These are phyloP conservation scores for Trypanosoma avium DNA, from an alignment of 208 protist species.

Conservation along the genomic window DNA sequence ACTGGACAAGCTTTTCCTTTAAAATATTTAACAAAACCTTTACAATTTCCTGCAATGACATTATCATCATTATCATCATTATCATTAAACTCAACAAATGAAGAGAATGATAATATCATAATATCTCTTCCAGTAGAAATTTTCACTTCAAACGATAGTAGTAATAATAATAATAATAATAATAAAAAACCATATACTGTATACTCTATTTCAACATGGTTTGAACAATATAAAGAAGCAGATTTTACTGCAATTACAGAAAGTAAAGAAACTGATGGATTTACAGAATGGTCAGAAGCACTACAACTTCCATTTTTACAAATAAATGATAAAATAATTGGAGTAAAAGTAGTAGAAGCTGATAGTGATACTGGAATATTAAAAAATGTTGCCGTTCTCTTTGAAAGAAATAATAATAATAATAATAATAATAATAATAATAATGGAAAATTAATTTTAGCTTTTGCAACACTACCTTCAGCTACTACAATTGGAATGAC, in stretches of 20 bases:
- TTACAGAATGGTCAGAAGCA: slow-evolving; percentile 61
- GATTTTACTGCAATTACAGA: slow-evolving; percentile 22
- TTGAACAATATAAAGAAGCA: slow-evolving; percentile 25
- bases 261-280: slow-evolving; percentile 26
- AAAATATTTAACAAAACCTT: slow-evolving; percentile 27
- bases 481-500: slow-evolving; percentile 18
- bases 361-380: neutral
- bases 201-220: slow-evolving; percentile 24
- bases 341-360: slow-evolving; percentile 14
- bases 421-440: neutral
- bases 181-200: too few relatives aligned
- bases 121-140: slow-evolving; percentile 16
- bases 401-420: slow-evolving; percentile 21
- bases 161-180: too few relatives aligned
- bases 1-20: slow-evolving; percentile 34
- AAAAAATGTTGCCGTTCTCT: slow-evolving; percentile 35
- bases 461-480: slow-evolving; percentile 44
- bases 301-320: slow-evolving; percentile 55
- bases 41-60: slow-evolving; percentile 14
- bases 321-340: slow-evolving; percentile 46
- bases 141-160: slow-evolving; percentile 11
- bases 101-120: neutral
- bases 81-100: neutral
- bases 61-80: neutral
- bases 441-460: slow-evolving; percentile 27